Percentiles rank a stretch among this genome's conserved stretches.
Conservation (phyloP, 1,284 basidiomycete genomes). For the Ustilago hordei region DNA sequence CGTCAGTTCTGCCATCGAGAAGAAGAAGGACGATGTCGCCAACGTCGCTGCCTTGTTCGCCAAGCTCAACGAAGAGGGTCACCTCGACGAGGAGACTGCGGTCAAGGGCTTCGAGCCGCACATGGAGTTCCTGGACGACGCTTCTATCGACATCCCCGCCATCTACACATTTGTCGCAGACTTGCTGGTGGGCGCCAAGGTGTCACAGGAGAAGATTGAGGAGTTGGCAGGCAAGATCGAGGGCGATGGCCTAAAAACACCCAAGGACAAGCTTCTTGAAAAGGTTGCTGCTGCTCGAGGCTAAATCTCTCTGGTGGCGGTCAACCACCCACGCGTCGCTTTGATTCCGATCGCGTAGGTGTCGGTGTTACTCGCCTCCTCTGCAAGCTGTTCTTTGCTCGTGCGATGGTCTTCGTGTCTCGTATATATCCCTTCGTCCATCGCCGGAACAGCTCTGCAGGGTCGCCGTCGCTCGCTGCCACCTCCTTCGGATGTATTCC, state of each 20-base stretch:
- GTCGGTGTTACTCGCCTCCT: slow-evolving; percentile 12
- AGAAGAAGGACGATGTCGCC: slow-evolving; percentile 85
- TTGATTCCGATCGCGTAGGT: slow-evolving; percentile 14
- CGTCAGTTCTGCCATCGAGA: slow-evolving; percentile 78
- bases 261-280: slow-evolving; percentile 66
- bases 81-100: slow-evolving; percentile 73
- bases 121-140: slow-evolving; percentile 84
- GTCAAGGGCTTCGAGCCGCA: slow-evolving; percentile 76
- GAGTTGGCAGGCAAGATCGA: slow-evolving; percentile 62
- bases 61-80: slow-evolving; percentile 48
- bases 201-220: slow-evolving; percentile 63
- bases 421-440: slow-evolving; percentile 26
- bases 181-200: slow-evolving; percentile 52
- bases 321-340: slow-evolving; percentile 45
- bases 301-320: slow-evolving; percentile 12
- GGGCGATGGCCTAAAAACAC: slow-evolving; percentile 66
- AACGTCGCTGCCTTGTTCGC: slow-evolving; percentile 68
- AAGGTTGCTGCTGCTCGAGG: slow-evolving; percentile 60
- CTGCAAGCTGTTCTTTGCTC: slow-evolving; percentile 5
- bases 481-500: slow-evolving; percentile 6
- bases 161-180: slow-evolving; percentile 81
- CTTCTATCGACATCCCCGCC: slow-evolving; percentile 87
- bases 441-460: slow-evolving; percentile 13
- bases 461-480: neutral
- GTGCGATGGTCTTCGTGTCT: slow-evolving; percentile 22